These are phyloP conservation scores for Mortierella sp. DNA, from an alignment of 371 early-diverging fungal species.

Conservation along the genomic window DNA sequence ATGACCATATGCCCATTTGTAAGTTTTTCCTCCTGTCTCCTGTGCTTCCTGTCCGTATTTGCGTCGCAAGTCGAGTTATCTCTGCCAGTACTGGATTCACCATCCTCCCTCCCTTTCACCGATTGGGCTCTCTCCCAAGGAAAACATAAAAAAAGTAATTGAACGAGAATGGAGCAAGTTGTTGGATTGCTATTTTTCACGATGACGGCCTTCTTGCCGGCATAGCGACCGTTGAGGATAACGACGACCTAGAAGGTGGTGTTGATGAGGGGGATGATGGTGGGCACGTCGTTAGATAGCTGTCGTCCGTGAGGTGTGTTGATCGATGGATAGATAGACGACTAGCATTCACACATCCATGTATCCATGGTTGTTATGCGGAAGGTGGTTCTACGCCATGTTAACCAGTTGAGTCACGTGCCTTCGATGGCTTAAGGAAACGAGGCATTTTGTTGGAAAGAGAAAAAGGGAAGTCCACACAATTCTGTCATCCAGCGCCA, in stretches of 20 bases:
- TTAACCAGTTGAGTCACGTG: neutral
- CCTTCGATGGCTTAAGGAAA: conserved; percentile 16
- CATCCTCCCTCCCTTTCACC: neutral
- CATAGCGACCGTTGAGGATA: conserved; percentile 97
- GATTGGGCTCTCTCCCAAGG: neutral
- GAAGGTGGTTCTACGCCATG: conserved; percentile 5
- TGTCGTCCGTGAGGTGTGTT: neutral
- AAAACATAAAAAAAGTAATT: neutral
- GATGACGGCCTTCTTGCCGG: conserved; percentile 99
- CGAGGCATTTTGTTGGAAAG: conserved; percentile 18
- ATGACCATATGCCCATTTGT: neutral
- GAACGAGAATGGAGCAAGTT: conserved; percentile 29
- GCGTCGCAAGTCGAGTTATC: neutral
- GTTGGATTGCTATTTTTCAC: conserved; percentile 86
- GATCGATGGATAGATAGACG: conserved; percentile 16
- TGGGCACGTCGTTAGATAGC: conserved; percentile 8
- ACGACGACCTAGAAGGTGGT: conserved; percentile 87
- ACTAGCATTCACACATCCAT: neutral
- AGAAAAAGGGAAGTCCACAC: conserved; percentile 16
- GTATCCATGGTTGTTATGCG: neutral
- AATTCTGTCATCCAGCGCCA: neutral
- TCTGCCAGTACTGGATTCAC: neutral
- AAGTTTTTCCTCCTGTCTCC: neutral
- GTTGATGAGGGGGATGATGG: neutral
- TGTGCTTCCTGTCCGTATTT: neutral